These are phyloP conservation scores for Xerocomus amazonicus DNA, from an alignment of 1,284 basidiomycete genomes.

Conservation along the genomic window DNA sequence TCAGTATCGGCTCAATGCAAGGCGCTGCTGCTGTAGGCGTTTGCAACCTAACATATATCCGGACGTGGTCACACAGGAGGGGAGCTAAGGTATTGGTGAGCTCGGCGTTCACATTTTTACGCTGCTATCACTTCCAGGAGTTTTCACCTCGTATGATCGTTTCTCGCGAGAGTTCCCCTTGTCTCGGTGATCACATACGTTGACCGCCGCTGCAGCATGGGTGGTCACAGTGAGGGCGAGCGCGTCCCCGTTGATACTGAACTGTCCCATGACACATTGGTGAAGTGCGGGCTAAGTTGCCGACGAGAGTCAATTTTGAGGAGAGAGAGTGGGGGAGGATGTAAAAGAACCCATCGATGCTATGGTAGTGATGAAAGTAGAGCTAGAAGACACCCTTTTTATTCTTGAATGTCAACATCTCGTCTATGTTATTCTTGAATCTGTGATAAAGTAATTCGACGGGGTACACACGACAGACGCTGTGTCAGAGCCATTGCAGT, in stretches of 20 bases:
- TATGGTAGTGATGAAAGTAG: no score
- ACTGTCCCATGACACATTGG: constrained; percentile 18
- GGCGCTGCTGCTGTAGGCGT: no score
- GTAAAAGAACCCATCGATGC: no score
- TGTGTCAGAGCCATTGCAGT: constrained; percentile 19
- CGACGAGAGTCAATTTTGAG: no score
- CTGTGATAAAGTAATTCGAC: constrained; percentile 11
- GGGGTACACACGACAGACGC: constrained; percentile 21
- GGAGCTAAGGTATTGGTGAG: no score
- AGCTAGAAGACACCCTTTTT: constrained; percentile 19
- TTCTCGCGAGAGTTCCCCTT: constrained; percentile 23
- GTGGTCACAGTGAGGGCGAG: constrained; percentile 22
- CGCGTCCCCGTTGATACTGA: constrained; percentile 17
- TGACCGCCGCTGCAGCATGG: constrained; percentile 12
- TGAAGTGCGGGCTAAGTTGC: constrained; percentile 15
- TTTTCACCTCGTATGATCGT: constrained; percentile 12
- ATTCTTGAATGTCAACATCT: constrained; percentile 18
- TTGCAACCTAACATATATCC: no score
- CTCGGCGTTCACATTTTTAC: no score
- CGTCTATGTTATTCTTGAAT: constrained; percentile 23
- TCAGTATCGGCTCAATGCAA: no score
- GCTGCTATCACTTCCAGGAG: no score
- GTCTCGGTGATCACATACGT: constrained; percentile 15
- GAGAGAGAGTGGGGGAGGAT: no score
- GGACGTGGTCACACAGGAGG: no score